phyloP scores from a whole-genome alignment of 331 rosid genomes.

The Saraca asoca region DNA sequence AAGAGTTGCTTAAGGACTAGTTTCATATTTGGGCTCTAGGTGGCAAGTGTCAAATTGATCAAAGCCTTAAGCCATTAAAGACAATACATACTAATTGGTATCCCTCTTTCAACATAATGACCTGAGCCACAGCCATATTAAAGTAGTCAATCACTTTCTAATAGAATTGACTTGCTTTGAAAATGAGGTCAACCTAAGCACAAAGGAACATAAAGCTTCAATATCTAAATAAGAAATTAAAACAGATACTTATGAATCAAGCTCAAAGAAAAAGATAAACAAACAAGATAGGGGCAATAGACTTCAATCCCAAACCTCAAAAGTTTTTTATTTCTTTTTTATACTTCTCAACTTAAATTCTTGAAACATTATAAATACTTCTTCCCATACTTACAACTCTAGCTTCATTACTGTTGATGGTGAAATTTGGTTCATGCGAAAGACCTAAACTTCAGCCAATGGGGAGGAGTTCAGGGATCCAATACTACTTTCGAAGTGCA shows the following conservation, averaged over 20 bases:
- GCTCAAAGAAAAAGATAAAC: slow-evolving; percentile 3
- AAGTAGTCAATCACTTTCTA: slow-evolving; percentile 78
- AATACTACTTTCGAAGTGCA: too few species aligned
- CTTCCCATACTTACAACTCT: neutral
- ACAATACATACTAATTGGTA: too few species aligned
- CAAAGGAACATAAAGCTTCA: slow-evolving; percentile 20
- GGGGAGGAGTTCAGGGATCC: too few species aligned
- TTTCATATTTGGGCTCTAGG: too few species aligned
- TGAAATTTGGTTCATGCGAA: too few species aligned
- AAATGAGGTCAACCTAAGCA: slow-evolving; percentile 86
- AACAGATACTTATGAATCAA: slow-evolving; percentile 19
- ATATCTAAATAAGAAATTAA: slow-evolving; percentile 10
- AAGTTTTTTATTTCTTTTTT: slow-evolving; percentile 9
- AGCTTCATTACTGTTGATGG: too few species aligned
- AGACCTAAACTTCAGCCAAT: too few species aligned
- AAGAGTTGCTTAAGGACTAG: too few species aligned
- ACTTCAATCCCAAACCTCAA: neutral
- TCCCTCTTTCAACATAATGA: too few species aligned
- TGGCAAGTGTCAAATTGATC: too few species aligned
- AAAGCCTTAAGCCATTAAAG: too few species aligned
- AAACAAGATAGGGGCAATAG: slow-evolving; percentile 10
- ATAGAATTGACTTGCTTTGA: slow-evolving; percentile 85
- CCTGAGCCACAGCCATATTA: too few species aligned
- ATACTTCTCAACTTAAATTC: slow-evolving; percentile 21
- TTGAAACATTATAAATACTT: neutral